Conservation (phyloP, 2,329 filamentous ascomycete genomes). For the Neopestalotiopsis sp. region DNA sequence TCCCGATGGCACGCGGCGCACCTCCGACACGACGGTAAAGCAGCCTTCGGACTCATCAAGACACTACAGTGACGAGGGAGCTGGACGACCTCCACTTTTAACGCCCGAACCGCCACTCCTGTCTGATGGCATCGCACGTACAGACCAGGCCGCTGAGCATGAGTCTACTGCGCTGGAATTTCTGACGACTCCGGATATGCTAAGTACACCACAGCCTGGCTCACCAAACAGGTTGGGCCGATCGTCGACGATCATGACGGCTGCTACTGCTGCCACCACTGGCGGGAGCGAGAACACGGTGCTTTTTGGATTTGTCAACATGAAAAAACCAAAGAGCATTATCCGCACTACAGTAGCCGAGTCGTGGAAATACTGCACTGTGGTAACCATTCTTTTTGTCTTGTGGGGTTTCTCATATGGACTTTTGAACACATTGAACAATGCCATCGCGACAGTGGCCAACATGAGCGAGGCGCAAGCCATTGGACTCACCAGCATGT, state of each 20-base stretch:
- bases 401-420: constrained; percentile 93
- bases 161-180: constrained; percentile 49
- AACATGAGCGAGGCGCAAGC: constrained; percentile 66
- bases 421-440: constrained; percentile 81
- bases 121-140: constrained; percentile 22
- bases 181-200: constrained; percentile 47
- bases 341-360: constrained; percentile 66
- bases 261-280: constrained; percentile 40
- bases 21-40: constrained; percentile 34
- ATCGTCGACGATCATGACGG: constrained; percentile 36
- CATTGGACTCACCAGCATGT: constrained; percentile 70
- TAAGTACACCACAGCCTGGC: constrained; percentile 17
- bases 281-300: constrained; percentile 48
- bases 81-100: constrained; percentile 16
- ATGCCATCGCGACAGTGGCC: constrained; percentile 67
- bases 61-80: constrained; percentile 29
- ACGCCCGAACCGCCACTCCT: constrained; percentile 19
- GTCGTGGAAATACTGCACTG: constrained; percentile 72
- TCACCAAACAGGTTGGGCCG: constrained; percentile 24
- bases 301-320: constrained; percentile 81
- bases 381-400: constrained; percentile 83
- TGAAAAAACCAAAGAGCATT: constrained; percentile 72
- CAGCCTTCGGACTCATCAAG: constrained; percentile 27
- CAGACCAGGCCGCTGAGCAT: constrained; percentile 28
- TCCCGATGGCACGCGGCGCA: constrained; percentile 47